Evolutionary conservation across 2,329 filamentous ascomycete genomes (phyloP).

Genomic region (Nemania sp.): DNA sequence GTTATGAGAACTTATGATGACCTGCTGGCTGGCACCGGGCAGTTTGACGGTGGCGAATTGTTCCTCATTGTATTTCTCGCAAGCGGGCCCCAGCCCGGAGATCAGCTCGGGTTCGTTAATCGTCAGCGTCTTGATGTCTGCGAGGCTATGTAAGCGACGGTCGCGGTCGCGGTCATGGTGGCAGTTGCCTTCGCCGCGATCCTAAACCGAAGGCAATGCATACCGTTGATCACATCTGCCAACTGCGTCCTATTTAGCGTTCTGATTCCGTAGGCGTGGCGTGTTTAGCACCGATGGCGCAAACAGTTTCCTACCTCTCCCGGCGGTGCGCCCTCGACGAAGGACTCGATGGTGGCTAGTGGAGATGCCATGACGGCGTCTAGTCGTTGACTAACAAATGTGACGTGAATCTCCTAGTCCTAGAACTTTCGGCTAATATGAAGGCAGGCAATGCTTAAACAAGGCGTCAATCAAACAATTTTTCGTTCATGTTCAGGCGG

Average conservation of each 20-base stretch:
- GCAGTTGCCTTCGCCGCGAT: no score
- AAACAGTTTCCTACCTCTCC: slow-evolving; percentile 73
- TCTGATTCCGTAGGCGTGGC: slow-evolving; percentile 1
- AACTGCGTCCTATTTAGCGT: slow-evolving; percentile 60
- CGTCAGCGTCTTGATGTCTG: slow-evolving; percentile 89
- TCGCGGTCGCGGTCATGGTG: background rate
- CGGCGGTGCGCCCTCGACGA: slow-evolving; percentile 90
- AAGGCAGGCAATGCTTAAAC: background rate
- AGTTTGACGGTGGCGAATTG: slow-evolving; percentile 89
- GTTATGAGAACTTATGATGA: slow-evolving; percentile 87
- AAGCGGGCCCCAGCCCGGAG: slow-evolving; percentile 76
- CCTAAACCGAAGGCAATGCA: no score
- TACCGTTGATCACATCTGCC: slow-evolving; percentile 85
- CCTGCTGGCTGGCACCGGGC: slow-evolving; percentile 79
- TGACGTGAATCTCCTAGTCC: background rate
- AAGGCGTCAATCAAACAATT: no score
- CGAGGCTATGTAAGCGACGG: slow-evolving; percentile 18
- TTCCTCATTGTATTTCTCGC: slow-evolving; percentile 94
- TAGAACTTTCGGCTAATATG: background rate
- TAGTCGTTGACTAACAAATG: background rate
- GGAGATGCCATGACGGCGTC: slow-evolving; percentile 42
- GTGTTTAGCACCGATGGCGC: slow-evolving; percentile 27
- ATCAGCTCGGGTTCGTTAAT: slow-evolving; percentile 69
- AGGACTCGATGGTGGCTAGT: slow-evolving; percentile 72
- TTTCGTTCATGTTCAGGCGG: no score